Base-by-base conservation (phyloP, 2,329 filamentous ascomycete species). In the Sporothrix humicola region DNA sequence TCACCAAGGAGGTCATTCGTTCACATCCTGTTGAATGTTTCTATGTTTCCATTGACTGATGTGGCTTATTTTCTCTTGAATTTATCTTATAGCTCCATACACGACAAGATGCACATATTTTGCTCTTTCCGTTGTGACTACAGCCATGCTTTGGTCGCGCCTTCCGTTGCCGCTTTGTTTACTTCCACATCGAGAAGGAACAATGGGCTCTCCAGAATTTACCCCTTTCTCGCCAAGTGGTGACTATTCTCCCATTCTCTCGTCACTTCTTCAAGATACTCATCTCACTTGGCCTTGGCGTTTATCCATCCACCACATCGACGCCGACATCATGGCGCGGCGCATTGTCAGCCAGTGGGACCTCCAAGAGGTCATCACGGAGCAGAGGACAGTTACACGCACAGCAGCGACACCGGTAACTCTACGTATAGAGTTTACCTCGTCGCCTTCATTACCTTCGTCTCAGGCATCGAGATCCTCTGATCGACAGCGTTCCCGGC, bases 281-380 rank as follows among this genome's bases (percentile, higher is more conserved):
- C 12, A 50, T 50, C 15, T 7, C 42, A 26, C 23, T 3, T 3
- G 23, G 23, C 23, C 23, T 26, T 26, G 23, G 23, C 23, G 23
- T 26, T 26, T 26, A 26, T 48, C n/a, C 61, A 8, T 54, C 52
- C 3, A 23, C 9, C 12, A 13, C 52, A 26, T 9, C 15, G 10
- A 26, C n/a, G 15, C 23, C 61, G 17, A 10, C 66, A 54, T 17
- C 48, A 69, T 69, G 66, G 26, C 46, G 26, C 46, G 46, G 13
- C 66, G 54, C 7, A 17, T 54, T 8, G 6, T n/a, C 66, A 31
- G 23, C 66, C 48, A 69, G 13, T 76, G 75, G 76, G 69, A 72
- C 17, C 73, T 77, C 2, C 75, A 76, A 26, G 76, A 77, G 59
- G 75, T 52, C 59, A 77, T 76, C 72, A 75, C 74, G 0, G 76